Conservation (phyloP, 2,329 filamentous ascomycete species). For the Diaporthe ilicicola region DNA sequence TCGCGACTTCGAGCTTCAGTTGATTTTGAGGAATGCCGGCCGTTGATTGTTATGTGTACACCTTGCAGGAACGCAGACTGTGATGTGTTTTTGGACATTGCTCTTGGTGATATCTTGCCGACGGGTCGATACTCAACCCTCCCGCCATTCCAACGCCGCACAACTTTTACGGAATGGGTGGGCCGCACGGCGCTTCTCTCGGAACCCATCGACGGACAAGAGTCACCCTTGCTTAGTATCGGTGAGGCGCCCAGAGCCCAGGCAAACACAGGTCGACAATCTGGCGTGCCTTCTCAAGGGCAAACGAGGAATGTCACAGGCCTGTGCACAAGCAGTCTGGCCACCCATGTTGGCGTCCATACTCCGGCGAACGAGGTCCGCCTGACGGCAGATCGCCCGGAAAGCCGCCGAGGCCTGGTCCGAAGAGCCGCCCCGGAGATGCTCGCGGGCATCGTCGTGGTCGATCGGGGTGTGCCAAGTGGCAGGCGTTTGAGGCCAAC, state of each 20-base stretch:
- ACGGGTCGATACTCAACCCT: conserved; percentile 3
- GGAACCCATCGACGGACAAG: conserved; percentile 6
- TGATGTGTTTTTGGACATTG: not conserved
- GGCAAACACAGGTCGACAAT: not conserved
- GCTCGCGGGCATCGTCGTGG: not conserved
- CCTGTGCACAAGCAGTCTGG: not conserved
- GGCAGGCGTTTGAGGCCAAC: not conserved
- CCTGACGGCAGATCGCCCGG: not conserved
- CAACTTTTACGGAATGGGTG: not conserved
- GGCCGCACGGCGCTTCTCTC: conserved; percentile 9
- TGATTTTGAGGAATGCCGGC: not conserved
- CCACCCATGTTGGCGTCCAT: not conserved
- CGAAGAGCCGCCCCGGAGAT: not conserved
- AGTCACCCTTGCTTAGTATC: conserved; percentile 15
- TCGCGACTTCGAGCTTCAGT: not conserved
- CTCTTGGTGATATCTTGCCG: not conserved
- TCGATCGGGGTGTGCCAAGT: not conserved
- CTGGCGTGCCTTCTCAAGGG: not conserved
- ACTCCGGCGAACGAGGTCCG: not conserved
- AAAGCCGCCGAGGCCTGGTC: not conserved
- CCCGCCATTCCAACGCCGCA: not conserved
- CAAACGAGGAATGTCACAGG: not conserved
- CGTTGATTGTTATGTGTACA: not conserved
- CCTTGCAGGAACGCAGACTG: not conserved
- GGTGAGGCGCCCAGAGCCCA: not conserved